Evolutionary conservation across 2,329 filamentous ascomycete genomes (phyloP), one percentile per base, ranked within the genome.

Genomic region (Sporothrix brunneoviolacea): DNA sequence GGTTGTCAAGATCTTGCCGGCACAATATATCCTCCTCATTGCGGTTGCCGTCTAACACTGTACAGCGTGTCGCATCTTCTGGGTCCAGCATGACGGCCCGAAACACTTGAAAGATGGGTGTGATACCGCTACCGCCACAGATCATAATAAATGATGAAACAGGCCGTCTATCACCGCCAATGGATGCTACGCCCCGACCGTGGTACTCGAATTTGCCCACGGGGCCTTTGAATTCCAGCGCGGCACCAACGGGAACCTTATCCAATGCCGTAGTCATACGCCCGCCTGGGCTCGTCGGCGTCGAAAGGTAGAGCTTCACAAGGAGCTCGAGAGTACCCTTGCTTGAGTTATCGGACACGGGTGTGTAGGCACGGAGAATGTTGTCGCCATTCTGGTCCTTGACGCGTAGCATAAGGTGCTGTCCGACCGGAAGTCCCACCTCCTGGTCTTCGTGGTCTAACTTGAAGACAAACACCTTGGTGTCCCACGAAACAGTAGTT

Each of bases 361-460:
- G 91, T 1, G 91, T 96, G 69, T 95, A 96, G 6, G 87, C 83
- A 19, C 91, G 80, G 59, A 95, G 90, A 58, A 95, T 84, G 28
- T 91, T 85, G 40, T 73, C 72, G 0, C 81, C 84, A 0, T 74
- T 80, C 0, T 85, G 82, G 61, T 95, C 87, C 22, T 80, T 80
- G 3, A 95, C 72, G 4, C 87, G 84, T 61, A 95, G 78, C 81
- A 95, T 87, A 1, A 95, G 71, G 66, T 96, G 91, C 62, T 95
- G 88, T 15, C 91, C 91, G 0, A 86, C 81, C 0, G 89, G 89
- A 0, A 95, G 73, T 8, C 91, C 91, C 8, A 93, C 73, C 0
- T 65, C 65, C 64, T 95, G 90, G 0, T 75, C 67, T 0, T 76
- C 68, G 59, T 91, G 82, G 53, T 91, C 82, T 16, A 95, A 80